Base-by-base conservation (phyloP, 176 grass and related monocot genomes). In the Microstegium vimineum region DNA sequence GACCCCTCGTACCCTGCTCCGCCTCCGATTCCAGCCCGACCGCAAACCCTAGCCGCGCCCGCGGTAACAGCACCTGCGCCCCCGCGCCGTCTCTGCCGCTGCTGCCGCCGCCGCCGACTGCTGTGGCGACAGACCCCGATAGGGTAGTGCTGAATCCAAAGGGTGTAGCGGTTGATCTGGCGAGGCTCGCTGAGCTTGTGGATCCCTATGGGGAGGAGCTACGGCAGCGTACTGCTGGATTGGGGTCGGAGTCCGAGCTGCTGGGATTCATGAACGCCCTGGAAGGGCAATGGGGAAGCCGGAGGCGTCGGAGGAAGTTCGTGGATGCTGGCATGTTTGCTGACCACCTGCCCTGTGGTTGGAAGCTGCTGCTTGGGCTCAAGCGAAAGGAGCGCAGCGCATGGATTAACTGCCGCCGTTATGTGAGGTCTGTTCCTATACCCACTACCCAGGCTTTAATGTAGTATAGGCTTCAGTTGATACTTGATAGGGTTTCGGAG, bases 211-310 rank as follows among this genome's bases (percentile, higher is more conserved):
- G 70, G n/a, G 91, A 90, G 51, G 97, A 96, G 83, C 86, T 99
- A 59, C 72, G 70, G 28, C 86, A 82, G 70, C 86, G 83, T 59
- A 94, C 97, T 52, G 77, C 60, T 18, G 89, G 87, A 63, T 47
- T 96, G 79, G 88, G 38, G 36, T 75, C 83, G 0, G 97, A 99
- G 66, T 71, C 79, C 51, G 89, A 96, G 70, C 87, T 99, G 66
- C 75, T 99, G 40, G 89, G 67, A 30, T 99, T 87, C 80, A 88
- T 99, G 91, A 90, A 86, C 62, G 91, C 74, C 14, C 81, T 99
- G 69, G 97, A 96, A 81, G 97, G 97, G 49, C 91, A 96, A 32
- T 99, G 97, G 97, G 94, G 91, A 38, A 99, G 97, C 80, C 87
- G 89, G 51, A 85, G 97, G 37, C 89, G 91, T 22, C 89, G 89